Evolutionary conservation across 1,139 yeast species (phyloP).

Genomic region (Debaryomycetaceae sp.): DNA sequence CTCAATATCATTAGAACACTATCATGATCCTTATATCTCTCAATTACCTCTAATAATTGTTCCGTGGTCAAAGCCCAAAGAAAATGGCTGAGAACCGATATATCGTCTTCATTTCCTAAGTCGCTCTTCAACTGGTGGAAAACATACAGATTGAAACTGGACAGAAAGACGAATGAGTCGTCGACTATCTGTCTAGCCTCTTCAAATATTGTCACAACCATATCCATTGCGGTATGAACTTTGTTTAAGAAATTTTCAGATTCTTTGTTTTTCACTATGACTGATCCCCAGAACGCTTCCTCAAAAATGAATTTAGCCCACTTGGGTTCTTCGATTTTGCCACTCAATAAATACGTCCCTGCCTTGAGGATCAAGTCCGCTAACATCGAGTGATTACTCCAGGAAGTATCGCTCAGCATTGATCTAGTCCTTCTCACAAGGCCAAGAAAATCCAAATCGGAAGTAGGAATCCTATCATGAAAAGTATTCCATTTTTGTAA

Average conservation of each 20-base stretch:
- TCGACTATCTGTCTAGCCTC: neutral
- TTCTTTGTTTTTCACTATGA: slow-evolving; percentile 4
- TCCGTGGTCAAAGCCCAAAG: slow-evolving; percentile 22
- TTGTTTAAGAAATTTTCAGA: neutral
- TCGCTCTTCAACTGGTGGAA: slow-evolving; percentile 3
- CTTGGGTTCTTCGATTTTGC: slow-evolving; percentile 9
- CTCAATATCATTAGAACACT: slow-evolving; percentile 1
- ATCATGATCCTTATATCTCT: slow-evolving; percentile 1
- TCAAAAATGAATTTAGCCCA: slow-evolving; percentile 16
- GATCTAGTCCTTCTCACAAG: slow-evolving; percentile 34
- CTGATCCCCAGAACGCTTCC: slow-evolving; percentile 13
- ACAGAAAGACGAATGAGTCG: neutral
- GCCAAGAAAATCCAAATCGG: slow-evolving; percentile 48
- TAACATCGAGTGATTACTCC: neutral
- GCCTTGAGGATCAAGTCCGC: slow-evolving; percentile 14
- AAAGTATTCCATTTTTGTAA: slow-evolving; percentile 7
- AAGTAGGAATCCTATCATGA: slow-evolving; percentile 32
- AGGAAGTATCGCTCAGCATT: slow-evolving; percentile 16
- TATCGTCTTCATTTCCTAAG: slow-evolving; percentile 3
- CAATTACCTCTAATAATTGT: slow-evolving; percentile 8
- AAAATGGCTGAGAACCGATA: slow-evolving; percentile 8
- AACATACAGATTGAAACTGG: neutral
- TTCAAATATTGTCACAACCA: neutral
- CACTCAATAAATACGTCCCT: slow-evolving; percentile 27
- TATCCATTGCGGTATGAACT: neutral